Conservation (phyloP, 352 stramenopile genomes). For the Globisporangium abappressorium region DNA sequence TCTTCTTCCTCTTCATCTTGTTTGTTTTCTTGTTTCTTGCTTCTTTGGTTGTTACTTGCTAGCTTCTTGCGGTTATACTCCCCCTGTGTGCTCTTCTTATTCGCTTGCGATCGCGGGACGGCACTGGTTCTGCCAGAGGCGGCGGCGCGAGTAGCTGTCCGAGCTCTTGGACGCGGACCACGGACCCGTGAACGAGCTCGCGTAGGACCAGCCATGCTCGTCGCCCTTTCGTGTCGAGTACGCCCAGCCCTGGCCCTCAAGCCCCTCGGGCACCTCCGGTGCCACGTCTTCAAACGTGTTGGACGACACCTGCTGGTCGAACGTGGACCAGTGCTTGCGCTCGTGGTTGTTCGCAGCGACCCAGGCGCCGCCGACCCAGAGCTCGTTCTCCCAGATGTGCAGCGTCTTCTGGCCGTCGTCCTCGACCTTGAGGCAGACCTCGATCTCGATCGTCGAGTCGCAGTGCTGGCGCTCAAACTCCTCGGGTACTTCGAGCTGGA, state of each 20-base stretch:
- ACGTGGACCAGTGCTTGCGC: constrained; percentile 52
- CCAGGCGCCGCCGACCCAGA: constrained; percentile 45
- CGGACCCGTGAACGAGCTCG: constrained; percentile 56
- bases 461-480: constrained; percentile 31
- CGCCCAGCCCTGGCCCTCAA: constrained; percentile 57
- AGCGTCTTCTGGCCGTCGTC: constrained; percentile 55
- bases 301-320: constrained; percentile 54
- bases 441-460: constrained; percentile 33
- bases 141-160: constrained; percentile 44
- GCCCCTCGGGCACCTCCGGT: constrained; percentile 42
- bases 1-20: neutral
- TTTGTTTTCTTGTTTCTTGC: neutral
- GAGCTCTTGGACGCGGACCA: constrained; percentile 33
- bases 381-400: constrained; percentile 68
- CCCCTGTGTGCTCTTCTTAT: constrained; percentile 14
- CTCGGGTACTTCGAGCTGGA: constrained; percentile 44
- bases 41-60: neutral
- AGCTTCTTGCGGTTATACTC: neutral
- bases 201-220: constrained; percentile 70
- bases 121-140: constrained; percentile 75
- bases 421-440: constrained; percentile 49
- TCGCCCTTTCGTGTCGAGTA: constrained; percentile 68
- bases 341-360: constrained; percentile 49
- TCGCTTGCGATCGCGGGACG: constrained; percentile 44
- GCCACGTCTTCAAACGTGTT: constrained; percentile 68